Evolutionary conservation across 1,284 basidiomycete genomes (phyloP).

Genomic region (Heterobasidion irregulare): DNA sequence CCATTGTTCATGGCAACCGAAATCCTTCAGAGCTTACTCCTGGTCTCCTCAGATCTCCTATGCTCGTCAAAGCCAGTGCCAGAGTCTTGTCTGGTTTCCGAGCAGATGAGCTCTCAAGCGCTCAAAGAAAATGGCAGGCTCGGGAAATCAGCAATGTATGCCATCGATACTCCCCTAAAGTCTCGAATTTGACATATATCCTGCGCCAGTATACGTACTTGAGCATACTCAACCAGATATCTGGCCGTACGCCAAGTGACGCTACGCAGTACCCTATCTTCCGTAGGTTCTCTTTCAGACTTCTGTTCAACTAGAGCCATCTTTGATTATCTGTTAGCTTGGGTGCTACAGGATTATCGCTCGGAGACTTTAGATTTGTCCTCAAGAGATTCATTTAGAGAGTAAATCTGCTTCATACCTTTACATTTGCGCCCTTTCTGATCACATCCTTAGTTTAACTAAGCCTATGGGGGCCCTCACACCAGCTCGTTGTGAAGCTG

Average conservation of each 20-base stretch:
- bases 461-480: slow-evolving; percentile 93
- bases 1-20: slow-evolving; percentile 32
- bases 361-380: slow-evolving; percentile 70
- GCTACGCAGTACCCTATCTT: slow-evolving; percentile 96
- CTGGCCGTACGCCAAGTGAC: slow-evolving; percentile 87
- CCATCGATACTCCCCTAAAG: too few relatives aligned
- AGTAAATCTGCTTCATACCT: slow-evolving; percentile 42
- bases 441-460: slow-evolving; percentile 42
- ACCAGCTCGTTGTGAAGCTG: slow-evolving; percentile 62
- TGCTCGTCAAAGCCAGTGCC: slow-evolving; percentile 38
- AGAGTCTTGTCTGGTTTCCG: slow-evolving; percentile 28
- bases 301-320: slow-evolving; percentile 2
- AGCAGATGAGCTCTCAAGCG: slow-evolving; percentile 56
- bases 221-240: slow-evolving; percentile 82
- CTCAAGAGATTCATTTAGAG: slow-evolving; percentile 62
- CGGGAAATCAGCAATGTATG: slow-evolving; percentile 85
- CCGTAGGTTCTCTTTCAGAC: slow-evolving; percentile 42
- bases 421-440: neutral
- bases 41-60: slow-evolving; percentile 40
- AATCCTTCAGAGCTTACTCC: slow-evolving; percentile 20
- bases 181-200: slow-evolving; percentile 3
- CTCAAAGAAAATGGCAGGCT: slow-evolving; percentile 76
- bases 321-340: slow-evolving; percentile 38
- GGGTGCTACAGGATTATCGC: slow-evolving; percentile 84
- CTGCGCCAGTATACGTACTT: slow-evolving; percentile 71